Evolutionary conservation across 2,329 filamentous ascomycete genomes (phyloP).

Genomic region (Colletotrichum somersetense): DNA sequence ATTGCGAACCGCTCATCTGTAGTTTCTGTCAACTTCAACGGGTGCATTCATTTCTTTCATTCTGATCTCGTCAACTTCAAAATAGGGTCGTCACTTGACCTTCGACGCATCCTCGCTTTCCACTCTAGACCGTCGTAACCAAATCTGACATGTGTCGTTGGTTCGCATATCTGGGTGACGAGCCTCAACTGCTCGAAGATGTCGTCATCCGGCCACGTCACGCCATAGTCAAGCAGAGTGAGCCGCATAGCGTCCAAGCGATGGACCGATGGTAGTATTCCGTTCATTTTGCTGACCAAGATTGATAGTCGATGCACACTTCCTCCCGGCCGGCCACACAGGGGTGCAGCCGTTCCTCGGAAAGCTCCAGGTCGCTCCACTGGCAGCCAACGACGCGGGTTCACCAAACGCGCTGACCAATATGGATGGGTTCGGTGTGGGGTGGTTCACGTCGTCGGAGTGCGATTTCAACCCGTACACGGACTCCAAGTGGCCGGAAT

Average conservation of each 20-base stretch:
- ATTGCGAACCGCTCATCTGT: background rate
- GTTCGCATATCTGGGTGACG: slow-evolving; percentile 34
- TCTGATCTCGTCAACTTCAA: background rate
- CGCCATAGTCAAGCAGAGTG: slow-evolving; percentile 36
- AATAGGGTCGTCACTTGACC: background rate
- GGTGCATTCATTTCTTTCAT: background rate
- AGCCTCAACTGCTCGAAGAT: slow-evolving; percentile 34
- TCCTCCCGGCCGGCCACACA: slow-evolving; percentile 23
- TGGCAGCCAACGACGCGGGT: slow-evolving; percentile 25
- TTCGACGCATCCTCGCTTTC: background rate
- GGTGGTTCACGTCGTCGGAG: slow-evolving; percentile 24
- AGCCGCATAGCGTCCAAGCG: background rate
- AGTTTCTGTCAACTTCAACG: background rate
- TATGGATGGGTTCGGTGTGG: slow-evolving; percentile 35
- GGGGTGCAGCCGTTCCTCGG: slow-evolving; percentile 12
- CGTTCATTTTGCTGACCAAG: background rate
- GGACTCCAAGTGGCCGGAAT: background rate
- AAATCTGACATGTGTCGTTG: slow-evolving; percentile 29
- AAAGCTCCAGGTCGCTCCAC: slow-evolving; percentile 14
- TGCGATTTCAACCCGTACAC: slow-evolving; percentile 22
- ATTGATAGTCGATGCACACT: slow-evolving; percentile 29
- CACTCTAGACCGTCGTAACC: background rate
- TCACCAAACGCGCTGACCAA: slow-evolving; percentile 33
- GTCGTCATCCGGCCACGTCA: slow-evolving; percentile 31
- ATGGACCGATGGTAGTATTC: background rate